A percentile compares a stretch with the other conserved stretches of the same genome.
These are phyloP conservation scores for Agrostemma githago DNA, from an alignment of 148 eudicot species.

Conservation along the genomic window DNA sequence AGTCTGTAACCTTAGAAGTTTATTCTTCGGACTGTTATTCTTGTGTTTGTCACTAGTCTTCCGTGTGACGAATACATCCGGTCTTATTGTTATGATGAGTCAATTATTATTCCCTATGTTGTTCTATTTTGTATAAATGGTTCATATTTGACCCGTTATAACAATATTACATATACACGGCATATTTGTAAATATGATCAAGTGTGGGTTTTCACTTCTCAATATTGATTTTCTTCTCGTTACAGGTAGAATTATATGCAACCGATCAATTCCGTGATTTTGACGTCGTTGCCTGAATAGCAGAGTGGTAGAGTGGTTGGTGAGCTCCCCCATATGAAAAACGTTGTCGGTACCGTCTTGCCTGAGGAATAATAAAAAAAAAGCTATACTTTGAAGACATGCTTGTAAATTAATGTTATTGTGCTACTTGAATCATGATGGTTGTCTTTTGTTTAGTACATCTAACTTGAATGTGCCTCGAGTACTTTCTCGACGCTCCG, in stretches of 20 bases:
- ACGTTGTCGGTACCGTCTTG: slow-evolving; percentile 14
- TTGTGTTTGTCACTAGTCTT: no score
- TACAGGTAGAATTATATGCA: slow-evolving; percentile 24
- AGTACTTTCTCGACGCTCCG: no score
- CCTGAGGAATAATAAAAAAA: slow-evolving; percentile 19
- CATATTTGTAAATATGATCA: background rate
- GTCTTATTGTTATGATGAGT: no score
- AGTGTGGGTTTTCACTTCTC: background rate
- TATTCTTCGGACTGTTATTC: background rate
- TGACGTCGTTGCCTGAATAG: slow-evolving; percentile 19
- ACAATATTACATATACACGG: no score
- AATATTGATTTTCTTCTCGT: background rate
- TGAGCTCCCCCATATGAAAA: slow-evolving; percentile 10
- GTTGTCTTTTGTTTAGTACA: slow-evolving; percentile 6
- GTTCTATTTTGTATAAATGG: no score
- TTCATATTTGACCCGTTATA: no score
- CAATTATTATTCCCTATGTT: no score
- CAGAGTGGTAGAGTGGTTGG: slow-evolving; percentile 22
- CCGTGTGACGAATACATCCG: no score
- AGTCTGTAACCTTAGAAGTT: background rate
- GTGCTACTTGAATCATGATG: background rate
- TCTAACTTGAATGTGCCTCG: background rate
- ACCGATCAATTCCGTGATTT: slow-evolving; percentile 19
- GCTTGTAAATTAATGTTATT: slow-evolving; percentile 26
- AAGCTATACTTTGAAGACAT: slow-evolving; percentile 15